Percentiles rank a stretch among this genome's conserved stretches.
phyloP scores from a whole-genome alignment of 106 monocot genomes.

The Dioscorea dumetorum region DNA sequence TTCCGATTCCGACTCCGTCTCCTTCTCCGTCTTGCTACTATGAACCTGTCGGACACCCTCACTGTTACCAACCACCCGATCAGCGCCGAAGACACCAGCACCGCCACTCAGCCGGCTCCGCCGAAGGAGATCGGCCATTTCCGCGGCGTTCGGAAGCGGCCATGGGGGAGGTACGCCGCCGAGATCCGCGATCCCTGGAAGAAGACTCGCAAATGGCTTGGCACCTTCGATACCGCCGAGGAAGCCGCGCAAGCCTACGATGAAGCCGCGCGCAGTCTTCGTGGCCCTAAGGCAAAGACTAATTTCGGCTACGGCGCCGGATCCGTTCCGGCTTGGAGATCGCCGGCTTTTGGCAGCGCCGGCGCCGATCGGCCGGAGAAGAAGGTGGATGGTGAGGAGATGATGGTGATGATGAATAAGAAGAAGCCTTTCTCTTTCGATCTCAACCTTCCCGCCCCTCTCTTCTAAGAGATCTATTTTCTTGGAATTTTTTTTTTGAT shows the following conservation, averaged over 20 bases:
- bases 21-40: too few relatives aligned
- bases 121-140: constrained; percentile 28
- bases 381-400: too few relatives aligned
- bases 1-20: too few relatives aligned
- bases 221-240: constrained; percentile 41
- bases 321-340: background rate
- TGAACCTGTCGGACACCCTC: too few relatives aligned
- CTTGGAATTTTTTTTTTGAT: background rate
- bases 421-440: constrained; percentile 27
- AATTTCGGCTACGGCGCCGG: constrained; percentile 16
- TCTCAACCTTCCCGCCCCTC: constrained; percentile 32
- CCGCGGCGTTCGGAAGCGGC: constrained; percentile 36
- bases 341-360: background rate
- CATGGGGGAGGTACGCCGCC: constrained; percentile 40
- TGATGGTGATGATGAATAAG: constrained; percentile 7
- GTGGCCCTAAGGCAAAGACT: constrained; percentile 38
- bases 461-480: background rate
- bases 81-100: too few relatives aligned
- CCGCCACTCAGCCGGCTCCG: background rate
- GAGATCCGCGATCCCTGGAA: constrained; percentile 43
- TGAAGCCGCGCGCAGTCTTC: constrained; percentile 28
- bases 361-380: constrained; percentile 8
- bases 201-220: constrained; percentile 40
- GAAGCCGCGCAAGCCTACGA: constrained; percentile 37
- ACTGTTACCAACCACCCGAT: too few relatives aligned